Percentiles rank a stretch among this genome's conserved stretches.
Evolutionary conservation across 257 asterid genomes (phyloP).

Genomic region (Solanum stenotomum): DNA sequence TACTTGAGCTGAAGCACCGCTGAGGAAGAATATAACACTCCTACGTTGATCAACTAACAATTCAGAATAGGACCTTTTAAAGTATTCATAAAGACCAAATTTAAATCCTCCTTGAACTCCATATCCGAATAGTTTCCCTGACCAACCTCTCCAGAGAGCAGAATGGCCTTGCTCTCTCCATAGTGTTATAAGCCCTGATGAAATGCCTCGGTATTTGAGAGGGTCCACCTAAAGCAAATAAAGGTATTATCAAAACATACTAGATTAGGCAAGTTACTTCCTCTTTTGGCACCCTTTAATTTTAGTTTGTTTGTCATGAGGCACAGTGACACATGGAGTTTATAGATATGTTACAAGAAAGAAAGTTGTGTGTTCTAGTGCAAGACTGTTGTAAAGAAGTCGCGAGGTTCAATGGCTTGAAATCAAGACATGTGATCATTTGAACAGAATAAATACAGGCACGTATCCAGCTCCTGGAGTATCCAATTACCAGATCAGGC

Average conservation of each 20-base stretch:
- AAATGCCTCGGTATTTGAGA: constrained; percentile 19
- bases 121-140: constrained; percentile 34
- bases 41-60: constrained; percentile 21
- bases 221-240: constrained; percentile 23
- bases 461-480: background rate
- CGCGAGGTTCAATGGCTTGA: background rate
- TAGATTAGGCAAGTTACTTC: background rate
- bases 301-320: background rate
- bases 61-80: constrained; percentile 22
- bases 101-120: constrained; percentile 42
- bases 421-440: background rate
- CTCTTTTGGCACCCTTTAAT: background rate
- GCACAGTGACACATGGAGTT: background rate
- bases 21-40: constrained; percentile 22
- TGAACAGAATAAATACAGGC: background rate
- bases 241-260: background rate
- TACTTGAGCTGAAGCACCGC: constrained; percentile 33
- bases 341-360: background rate
- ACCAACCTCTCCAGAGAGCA: constrained; percentile 41
- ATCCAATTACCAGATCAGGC: background rate
- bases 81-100: constrained; percentile 39
- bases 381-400: background rate
- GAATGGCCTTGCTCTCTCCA: constrained; percentile 33
- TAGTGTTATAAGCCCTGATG: constrained; percentile 20
- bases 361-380: background rate